phyloP scores from a whole-genome alignment of 345 rosid genomes.

The Durio zibethinus region DNA sequence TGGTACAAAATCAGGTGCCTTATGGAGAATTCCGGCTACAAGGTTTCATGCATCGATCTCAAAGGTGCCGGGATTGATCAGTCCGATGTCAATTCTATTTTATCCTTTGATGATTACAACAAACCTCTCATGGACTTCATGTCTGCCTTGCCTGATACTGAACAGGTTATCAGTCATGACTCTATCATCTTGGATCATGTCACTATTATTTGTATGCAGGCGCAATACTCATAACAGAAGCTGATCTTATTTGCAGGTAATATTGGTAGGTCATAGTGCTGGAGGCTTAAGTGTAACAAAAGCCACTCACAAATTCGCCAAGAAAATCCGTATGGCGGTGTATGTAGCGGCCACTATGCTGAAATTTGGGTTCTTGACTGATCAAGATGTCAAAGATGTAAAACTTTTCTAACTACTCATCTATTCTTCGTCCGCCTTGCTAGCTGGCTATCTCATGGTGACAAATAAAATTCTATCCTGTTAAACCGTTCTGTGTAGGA shows the following conservation, averaged over 20 bases:
- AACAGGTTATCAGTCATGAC: conserved; percentile 38
- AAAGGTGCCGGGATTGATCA: conserved; percentile 60
- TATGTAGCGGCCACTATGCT: conserved; percentile 88
- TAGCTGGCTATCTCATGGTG: neutral
- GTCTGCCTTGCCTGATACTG: conserved; percentile 49
- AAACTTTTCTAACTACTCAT: neutral
- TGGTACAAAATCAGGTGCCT: conserved; percentile 81
- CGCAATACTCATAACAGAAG: neutral
- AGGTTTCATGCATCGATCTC: conserved; percentile 80
- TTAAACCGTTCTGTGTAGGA: neutral
- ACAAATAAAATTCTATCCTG: neutral
- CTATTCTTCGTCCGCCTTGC: neutral
- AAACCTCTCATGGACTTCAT: conserved; percentile 66
- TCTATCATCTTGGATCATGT: neutral
- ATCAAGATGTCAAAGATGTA: conserved; percentile 68
- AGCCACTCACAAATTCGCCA: conserved; percentile 49
- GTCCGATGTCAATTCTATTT: conserved; percentile 44
- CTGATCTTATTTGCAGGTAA: conserved; percentile 42
- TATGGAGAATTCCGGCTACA: conserved; percentile 73
- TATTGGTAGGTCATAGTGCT: conserved; percentile 90
- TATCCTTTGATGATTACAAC: conserved; percentile 67
- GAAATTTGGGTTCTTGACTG: conserved; percentile 44
- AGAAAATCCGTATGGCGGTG: conserved; percentile 61
- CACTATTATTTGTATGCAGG: neutral
- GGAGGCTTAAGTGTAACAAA: conserved; percentile 81